Base-by-base conservation (phyloP, 2,329 filamentous ascomycete genomes). In the Sporothrix curviconia region DNA sequence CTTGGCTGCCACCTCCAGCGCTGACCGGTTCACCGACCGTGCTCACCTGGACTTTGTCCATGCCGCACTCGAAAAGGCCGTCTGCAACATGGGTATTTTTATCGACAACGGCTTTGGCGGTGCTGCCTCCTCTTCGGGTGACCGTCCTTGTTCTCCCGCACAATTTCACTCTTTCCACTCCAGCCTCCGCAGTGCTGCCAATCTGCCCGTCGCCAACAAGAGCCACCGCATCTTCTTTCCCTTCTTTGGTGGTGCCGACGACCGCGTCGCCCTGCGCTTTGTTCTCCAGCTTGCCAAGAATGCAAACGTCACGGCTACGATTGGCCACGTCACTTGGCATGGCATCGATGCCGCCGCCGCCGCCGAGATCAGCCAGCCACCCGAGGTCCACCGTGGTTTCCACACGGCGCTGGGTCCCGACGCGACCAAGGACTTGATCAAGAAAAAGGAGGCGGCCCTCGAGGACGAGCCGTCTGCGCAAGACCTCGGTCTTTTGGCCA, bases 171-270 rank as follows among this genome's bases (percentile, higher is more conserved):
- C 6, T 66, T 84, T 49, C 89, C 86, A 36, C 70, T 88, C 49
- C 60, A 83, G 81, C 62, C 72, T 78, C 32, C 73, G 76, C n/a
- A 82, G 87, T 55, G 72, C 81, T 11, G 73, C 79, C 0, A 72
- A 80, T 19, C 74, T 79, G 1, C 83, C 86, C 0, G 78, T 85
- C 5, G 75, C 78, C 6, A 82, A 89, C 65, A 85, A 84, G 60
- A 84, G 83, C 36, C 90, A 95, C 67, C 90, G 92, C 68, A 80
- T 97, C 63, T 92, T 95, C 68, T 77, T 95, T 55, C 87, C 92
- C 0, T 97, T 90, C 72, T 85, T 96, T 59, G 92, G 92, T 17
- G 89, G 89, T 8, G 74, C 78, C 1, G 94, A 99, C 66, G 92
- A 96, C 66, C 81, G 84, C 7, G 82, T 86, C 4, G 92, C 91